Evolutionary conservation across 2,329 filamentous ascomycete genomes (phyloP), one percentile per base, ranked within the genome.

Genomic region (Nothophoma quercina): DNA sequence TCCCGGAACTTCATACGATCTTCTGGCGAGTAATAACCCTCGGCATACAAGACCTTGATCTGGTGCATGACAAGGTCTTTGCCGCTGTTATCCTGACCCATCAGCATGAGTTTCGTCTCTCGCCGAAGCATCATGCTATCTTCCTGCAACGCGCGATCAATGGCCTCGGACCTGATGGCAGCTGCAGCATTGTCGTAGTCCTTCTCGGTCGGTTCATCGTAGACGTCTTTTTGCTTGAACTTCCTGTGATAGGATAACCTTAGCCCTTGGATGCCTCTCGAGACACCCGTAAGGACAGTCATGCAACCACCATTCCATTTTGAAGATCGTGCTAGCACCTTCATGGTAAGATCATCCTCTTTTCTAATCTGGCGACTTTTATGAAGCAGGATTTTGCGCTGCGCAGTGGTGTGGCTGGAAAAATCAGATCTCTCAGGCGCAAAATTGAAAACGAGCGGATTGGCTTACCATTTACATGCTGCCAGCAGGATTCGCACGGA

Each of bases 21-120:
- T 39, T 69, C 62, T 21, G 51, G 50, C 1, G 69, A 59, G 29
- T 71, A 68, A 36, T 72, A 72, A 9, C 69, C 69, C 28, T 70
- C 66, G n/a, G 67, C 67, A 26, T 71, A 72, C 7, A 72, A 52
- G 18, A 68, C 66, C 29, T 72, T 72, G 57, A 73, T 69, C 46
- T 73, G 71, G 26, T 69, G 64, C 68, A 72, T 72, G 33, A 73
- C 65, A 15, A 73, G 60, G 13, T 73, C 69, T 35, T 72, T 72
- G 13, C 70, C 70, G 40, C 68, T 69, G 44, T 65, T 64, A 15
- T 40, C 22, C 16, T 59, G 52, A 30, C 71, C 71, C 41, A 69
- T 60, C 13, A 73, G 57, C 28, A 73, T 62, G 7, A 73, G 59
- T 42, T 73, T 73, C 2, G 69, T 72, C 44, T 73, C 70, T 18